Percentiles rank a stretch among this genome's conserved stretches.
phyloP scores from a whole-genome alignment of 768 basidiomycete species.

The Heimioporus sp. region DNA sequence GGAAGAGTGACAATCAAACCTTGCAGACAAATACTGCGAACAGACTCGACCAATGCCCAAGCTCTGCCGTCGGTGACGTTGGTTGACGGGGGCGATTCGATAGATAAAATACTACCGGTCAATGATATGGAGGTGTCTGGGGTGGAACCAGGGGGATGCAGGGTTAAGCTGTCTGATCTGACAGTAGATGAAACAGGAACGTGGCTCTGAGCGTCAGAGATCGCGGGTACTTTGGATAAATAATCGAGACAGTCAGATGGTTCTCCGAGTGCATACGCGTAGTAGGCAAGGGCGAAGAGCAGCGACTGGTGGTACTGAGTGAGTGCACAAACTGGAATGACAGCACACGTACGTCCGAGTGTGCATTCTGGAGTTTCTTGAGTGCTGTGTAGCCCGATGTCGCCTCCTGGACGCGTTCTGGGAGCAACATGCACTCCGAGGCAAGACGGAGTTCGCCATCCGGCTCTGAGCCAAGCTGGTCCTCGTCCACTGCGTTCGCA shows the following conservation, averaged over 20 bases:
- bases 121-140: conserved; percentile 45
- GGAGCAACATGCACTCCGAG: conserved; percentile 55
- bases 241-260: conserved; percentile 62
- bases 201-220: conserved; percentile 53
- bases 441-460: conserved; percentile 35
- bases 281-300: conserved; percentile 70
- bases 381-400: conserved; percentile 51
- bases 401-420: conserved; percentile 60
- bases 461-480: conserved; percentile 51
- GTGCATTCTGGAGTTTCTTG: conserved; percentile 46
- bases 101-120: conserved; percentile 48
- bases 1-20: conserved; percentile 43
- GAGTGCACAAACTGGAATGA: neutral
- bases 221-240: conserved; percentile 52
- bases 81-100: conserved; percentile 39
- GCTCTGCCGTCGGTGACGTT: conserved; percentile 68
- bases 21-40: conserved; percentile 76
- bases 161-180: conserved; percentile 37
- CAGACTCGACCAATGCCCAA: conserved; percentile 70
- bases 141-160: conserved; percentile 36
- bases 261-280: conserved; percentile 72
- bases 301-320: conserved; percentile 49
- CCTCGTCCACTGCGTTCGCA: conserved; percentile 48
- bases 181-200: conserved; percentile 45
- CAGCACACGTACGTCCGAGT: conserved; percentile 54